Evolutionary conservation across 306 rosid species (phyloP), one percentile per base, ranked within the genome.

Genomic region (Ormosia semicastrata): DNA sequence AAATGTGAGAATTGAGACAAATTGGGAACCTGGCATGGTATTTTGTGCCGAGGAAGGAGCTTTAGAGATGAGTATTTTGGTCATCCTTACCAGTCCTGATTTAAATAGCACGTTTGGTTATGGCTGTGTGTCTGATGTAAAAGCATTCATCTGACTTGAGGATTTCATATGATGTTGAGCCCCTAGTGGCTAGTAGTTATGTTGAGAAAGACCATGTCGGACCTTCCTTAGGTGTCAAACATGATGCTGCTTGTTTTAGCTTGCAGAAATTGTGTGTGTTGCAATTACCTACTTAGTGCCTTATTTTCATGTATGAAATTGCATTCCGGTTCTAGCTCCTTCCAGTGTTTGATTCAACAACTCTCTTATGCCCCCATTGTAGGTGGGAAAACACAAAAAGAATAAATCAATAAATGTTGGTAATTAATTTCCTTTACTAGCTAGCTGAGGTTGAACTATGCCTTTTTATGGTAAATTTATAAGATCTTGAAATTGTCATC

Each of bases 271-370:
- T 81, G n/a, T 43, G 12, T 65, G 33, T 73, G 34, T 66, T 54
- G 54, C 41, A 52, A n/a, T 34, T 50, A 8, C 24, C 3, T 52
- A 2, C 53, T 50, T 69, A 37, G 4, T 32, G 58, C 64, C 56
- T 34, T 70, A 18, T 7, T 70, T 30, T 63, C 66, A 58, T 62
- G 46, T 46, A 76, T 78, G 79, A 68, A 67, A 69, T 74, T 86
- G 29, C 70, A 59, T 78, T 54, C 40, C 43, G 14, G 40, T 60
- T 36, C 52, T 80, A 41, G 64, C 58, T 76, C 10, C 34, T 32
- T 59, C 75, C 53, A 46, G 47, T 75, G 29, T 56, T 66, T 37
- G 65, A 37, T 72, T 74, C 39, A 13, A 46, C 59, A 13, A 46
- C 59, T 50, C 34, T 44, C 64, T 33, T 17, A 8, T 44, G 18